Evolutionary conservation across 2,329 filamentous ascomycete species (phyloP), one percentile per base, ranked within the genome.

Genomic region (Volutella citrinella): DNA sequence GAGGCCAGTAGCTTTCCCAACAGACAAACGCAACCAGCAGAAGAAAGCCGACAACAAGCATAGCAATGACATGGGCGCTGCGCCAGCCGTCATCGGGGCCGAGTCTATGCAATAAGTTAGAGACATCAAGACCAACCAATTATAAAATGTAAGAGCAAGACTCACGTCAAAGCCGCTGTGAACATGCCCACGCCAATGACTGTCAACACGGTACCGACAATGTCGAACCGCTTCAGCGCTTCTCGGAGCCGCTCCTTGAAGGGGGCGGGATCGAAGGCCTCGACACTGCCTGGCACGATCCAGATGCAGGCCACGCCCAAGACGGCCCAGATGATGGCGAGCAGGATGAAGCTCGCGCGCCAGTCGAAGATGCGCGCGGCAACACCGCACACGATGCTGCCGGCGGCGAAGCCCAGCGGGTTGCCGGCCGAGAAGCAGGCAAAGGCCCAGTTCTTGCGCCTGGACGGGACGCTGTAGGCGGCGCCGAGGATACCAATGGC

Each of bases 151-250:
- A 27, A 32, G 4, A 28, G 19, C 42, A 20, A 49, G 31, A 64
- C 69, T 55, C 54, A 76, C 67, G 69, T 80, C 38, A 84, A 61
- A 3, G 74, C 74, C 15, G 76, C 76, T 11, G 77, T 80, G 50
- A 84, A 76, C 65, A 80, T 69, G 5, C 77, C 80, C 38, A 82
- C 79, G 1, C 81, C 80, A n/a, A 74, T 65, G 20, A 84, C 69
- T 5, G 80, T 78, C 40, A 84, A 56, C 2, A 70, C 49, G 0
- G 77, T 80, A 0, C 81, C 81, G 1, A 82, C 56, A 7, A 77
- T 55, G 57, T 85, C 81, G 48, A 85, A 76, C 23, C 63, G 68
- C 52, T 71, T 76, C 24, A 81, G 23, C 0, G 72, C 72, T 4
- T 10, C 40, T 17, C 33, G 43, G 5, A 62, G 30, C 6, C 45